These are phyloP conservation scores for Nannochloropsis gaditana DNA, from an alignment of 108 stramenopile genomes.

Conservation along the genomic window DNA sequence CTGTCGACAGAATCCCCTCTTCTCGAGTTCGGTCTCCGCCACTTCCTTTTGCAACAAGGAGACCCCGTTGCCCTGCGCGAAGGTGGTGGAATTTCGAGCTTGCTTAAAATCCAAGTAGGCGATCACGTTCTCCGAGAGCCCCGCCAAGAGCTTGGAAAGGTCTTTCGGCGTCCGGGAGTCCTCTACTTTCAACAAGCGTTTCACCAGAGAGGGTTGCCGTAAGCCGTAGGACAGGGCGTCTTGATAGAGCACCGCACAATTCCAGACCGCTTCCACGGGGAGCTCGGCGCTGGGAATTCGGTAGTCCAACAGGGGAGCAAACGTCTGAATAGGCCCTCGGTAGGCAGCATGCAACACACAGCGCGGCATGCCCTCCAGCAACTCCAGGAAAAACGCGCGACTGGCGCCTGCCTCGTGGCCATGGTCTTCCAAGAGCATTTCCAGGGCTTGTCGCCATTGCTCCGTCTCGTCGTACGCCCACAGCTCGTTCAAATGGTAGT, in stretches of 20 bases:
- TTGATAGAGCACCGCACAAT: constrained; percentile 9
- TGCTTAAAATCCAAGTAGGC: neutral
- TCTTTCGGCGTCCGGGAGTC: neutral
- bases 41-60: constrained; percentile 8
- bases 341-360: neutral
- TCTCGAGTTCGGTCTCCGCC: neutral
- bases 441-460: neutral
- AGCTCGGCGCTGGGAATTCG: neutral
- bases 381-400: neutral
- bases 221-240: neutral
- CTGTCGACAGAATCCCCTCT: neutral
- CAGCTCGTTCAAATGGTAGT: neutral
- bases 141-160: neutral
- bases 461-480: constrained; percentile 7
- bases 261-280: neutral
- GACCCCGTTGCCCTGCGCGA: neutral
- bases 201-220: neutral
- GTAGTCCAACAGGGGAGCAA: neutral
- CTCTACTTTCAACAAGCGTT: constrained; percentile 11
- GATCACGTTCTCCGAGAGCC: neutral
- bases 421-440: neutral
- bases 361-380: neutral
- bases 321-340: neutral
- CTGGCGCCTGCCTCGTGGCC: neutral
- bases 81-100: neutral